Base-by-base conservation (phyloP, 192 early-diverging fungal genomes). In the Coemansia sp. region DNA sequence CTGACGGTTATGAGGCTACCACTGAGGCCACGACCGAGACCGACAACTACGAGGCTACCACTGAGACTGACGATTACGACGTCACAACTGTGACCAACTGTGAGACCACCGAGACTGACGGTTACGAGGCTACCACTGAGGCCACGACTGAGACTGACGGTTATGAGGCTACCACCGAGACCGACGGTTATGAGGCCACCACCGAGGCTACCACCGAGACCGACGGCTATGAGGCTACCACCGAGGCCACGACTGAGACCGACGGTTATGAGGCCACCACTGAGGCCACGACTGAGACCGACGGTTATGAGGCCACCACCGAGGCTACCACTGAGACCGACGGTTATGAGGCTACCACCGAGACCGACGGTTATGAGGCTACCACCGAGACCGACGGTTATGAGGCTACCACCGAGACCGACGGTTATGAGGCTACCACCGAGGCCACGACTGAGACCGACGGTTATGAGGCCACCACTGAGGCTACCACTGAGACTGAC, bases 1-100 rank as follows among this genome's bases (percentile, higher is more conserved):
- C 48, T 1, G 48, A 8, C 19, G 2, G 5, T 2, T 44, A 63
- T 47, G 37, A 47, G 45, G 37, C 18, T 43, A 49, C 63, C 48
- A 64, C 63, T 43, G 37, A 47, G 45, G 37, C 18, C 23, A 49
- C 63, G 38, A 64, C 63, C n/a, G 9, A 18, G 7, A 39, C 56
- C 7, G 56, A 38, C 15, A 1, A 16, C 4, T 58, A 58, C 7
- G 37, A 40, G 37, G 56, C 9, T n/a, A 44, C 39, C 40, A 49
- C 63, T 7, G 15, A 47, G 9, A 38, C 63, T 0, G 48, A 15
- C 7, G 48, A n/a, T 16, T 18, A 50, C 21, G 21, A 64, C 9
- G 32, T 6, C n/a, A 64, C 62, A 23, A 64, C 62, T 64, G 32
- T 48, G 6, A 21, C 38, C 56, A 7, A 13, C 3, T 39, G 26